phyloP scores from a whole-genome alignment of 164 flowering plant species.

The Kingdonia uniflora region DNA sequence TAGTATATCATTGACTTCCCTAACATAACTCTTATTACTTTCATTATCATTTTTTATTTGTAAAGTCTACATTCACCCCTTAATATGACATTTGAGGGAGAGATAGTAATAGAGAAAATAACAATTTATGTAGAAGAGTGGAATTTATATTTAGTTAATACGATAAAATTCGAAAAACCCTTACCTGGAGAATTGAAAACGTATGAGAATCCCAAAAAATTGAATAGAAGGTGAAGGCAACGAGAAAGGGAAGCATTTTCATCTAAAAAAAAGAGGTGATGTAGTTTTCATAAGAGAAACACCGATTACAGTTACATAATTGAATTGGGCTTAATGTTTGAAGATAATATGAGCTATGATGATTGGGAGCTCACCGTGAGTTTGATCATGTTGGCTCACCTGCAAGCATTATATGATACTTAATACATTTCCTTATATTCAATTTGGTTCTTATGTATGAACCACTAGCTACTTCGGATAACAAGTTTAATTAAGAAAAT shows the following conservation, averaged over 20 bases:
- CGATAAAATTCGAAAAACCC: conserved; percentile 14
- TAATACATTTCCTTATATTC: conserved; percentile 82
- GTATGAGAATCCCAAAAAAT: conserved; percentile 24
- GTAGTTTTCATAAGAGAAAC: conserved; percentile 58
- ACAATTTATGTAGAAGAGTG: neutral
- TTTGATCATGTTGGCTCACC: conserved; percentile 64
- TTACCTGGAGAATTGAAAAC: conserved; percentile 23
- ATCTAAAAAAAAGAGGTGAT: conserved; percentile 37
- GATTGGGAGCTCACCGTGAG: conserved; percentile 85
- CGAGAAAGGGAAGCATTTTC: conserved; percentile 9
- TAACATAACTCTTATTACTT: no score
- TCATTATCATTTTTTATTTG: no score
- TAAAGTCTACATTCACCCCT: no score
- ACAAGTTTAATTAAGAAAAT: conserved; percentile 69
- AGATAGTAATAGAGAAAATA: no score
- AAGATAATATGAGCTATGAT: conserved; percentile 69
- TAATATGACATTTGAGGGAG: no score
- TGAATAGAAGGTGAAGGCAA: conserved; percentile 14
- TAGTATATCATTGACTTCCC: no score
- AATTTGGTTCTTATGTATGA: conserved; percentile 72
- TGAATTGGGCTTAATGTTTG: conserved; percentile 70
- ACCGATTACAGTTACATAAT: conserved; percentile 50
- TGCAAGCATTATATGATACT: conserved; percentile 76
- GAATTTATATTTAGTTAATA: conserved; percentile 13
- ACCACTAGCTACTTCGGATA: conserved; percentile 54